Evolutionary conservation across 345 rosid genomes (phyloP), one percentile per base, ranked within the genome.

Genomic region (Aurinia saxatilis): DNA sequence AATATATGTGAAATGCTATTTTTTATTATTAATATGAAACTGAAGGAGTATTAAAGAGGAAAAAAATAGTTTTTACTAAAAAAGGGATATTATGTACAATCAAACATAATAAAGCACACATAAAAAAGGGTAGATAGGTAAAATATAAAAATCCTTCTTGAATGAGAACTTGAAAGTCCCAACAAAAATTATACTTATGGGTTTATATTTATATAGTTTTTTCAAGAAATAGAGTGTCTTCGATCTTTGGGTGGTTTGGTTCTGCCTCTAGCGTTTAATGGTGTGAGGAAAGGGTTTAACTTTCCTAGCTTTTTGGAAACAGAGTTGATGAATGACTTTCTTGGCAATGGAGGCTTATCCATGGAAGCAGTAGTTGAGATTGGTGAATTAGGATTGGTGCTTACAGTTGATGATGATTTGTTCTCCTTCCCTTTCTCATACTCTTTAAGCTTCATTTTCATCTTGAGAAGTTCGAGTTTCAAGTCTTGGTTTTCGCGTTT

Each of bases 361-460:
- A 82, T 73, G 4, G 93, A 75, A 59, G 66, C 47, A 47, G 68
- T 51, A 47, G 68, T 51, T 39, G 76, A 73, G 5, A 27, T 33
- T 5, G 72, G 72, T 12, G 71, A 66, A 37, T 12, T 52, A 11
- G 39, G 66, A 60, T 52, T 66, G 41, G 51, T 72, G 21, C 36
- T 50, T 4, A 30, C 35, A 11, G 48, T 50, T 57, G 55, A 16
- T 16, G 48, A 0, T 33, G 60, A 9, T 57, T 57, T 71, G 59
- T 65, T 71, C n/a, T 50, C 71, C 25, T 47, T 84, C 21, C 82
- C 95, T 38, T 62, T 84, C 57, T 89, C 95, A 5, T 78, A 66
- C 74, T 92, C 98, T 64, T 84, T 82, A 74, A 92, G 18, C 72
- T 71, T 81, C 96, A 89, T 82, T 66, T 92, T 92, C 95, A 92